Evolutionary conservation across 176 grass and related monocot genomes (phyloP).

Genomic region (Tuctoria greenei): DNA sequence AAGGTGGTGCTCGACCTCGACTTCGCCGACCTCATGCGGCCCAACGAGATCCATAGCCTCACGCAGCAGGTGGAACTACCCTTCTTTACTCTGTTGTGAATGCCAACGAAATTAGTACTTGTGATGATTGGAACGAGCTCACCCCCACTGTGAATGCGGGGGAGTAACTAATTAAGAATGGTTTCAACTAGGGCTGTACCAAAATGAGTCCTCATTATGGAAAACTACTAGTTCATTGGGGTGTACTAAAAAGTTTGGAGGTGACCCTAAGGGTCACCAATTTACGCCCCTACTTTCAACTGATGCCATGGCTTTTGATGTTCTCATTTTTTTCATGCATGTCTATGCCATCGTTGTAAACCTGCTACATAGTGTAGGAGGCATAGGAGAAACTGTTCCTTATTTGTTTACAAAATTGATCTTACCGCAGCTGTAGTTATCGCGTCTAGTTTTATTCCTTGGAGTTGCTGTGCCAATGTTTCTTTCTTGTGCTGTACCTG

Average conservation of each 20-base stretch:
- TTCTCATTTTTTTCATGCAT: background rate
- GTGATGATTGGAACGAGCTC: background rate
- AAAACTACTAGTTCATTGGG: too few species aligned
- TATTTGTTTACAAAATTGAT: background rate
- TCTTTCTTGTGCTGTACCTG: background rate
- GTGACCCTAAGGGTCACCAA: too few species aligned
- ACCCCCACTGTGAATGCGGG: background rate
- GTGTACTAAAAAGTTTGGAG: too few species aligned
- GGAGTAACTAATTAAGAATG: background rate
- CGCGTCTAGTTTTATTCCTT: background rate
- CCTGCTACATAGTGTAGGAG: background rate
- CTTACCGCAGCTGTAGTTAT: background rate
- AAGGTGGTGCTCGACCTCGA: conserved; percentile 84
- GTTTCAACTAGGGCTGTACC: too few species aligned
- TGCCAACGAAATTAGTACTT: background rate
- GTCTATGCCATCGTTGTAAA: background rate
- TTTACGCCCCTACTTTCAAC: too few species aligned
- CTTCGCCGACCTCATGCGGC: conserved; percentile 67
- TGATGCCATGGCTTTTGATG: background rate
- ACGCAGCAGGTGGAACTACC: conserved; percentile 55
- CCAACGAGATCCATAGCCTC: conserved; percentile 78
- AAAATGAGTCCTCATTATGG: too few species aligned
- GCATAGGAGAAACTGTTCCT: background rate
- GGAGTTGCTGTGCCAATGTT: background rate
- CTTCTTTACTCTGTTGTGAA: conserved; percentile 5